These are phyloP conservation scores for Alloascoidea africana DNA, from an alignment of 805 yeast species.

Conservation along the genomic window DNA sequence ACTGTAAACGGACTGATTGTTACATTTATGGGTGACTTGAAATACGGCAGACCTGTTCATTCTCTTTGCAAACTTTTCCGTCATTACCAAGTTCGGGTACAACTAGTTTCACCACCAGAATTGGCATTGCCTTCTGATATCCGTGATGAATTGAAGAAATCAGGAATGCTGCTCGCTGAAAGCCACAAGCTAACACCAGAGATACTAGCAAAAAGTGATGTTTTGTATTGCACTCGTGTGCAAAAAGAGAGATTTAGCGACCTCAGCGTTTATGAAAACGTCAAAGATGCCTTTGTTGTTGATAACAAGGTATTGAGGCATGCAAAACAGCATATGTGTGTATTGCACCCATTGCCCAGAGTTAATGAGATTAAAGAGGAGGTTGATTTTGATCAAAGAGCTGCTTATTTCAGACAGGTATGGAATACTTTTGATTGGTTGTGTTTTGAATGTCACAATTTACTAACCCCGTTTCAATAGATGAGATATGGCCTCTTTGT, in stretches of 20 bases:
- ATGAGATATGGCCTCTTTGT: slow-evolving; percentile 97
- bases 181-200: slow-evolving; percentile 69
- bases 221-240: slow-evolving; percentile 92
- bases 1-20: slow-evolving; percentile 96
- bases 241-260: slow-evolving; percentile 91
- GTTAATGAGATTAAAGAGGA: slow-evolving; percentile 93
- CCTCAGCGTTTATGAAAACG: slow-evolving; percentile 63
- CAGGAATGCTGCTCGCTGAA: slow-evolving; percentile 62
- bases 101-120: slow-evolving; percentile 83
- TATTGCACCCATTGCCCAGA: slow-evolving; percentile 98
- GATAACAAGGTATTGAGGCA: slow-evolving; percentile 82
- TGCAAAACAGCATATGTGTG: slow-evolving; percentile 97
- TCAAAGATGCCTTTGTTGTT: slow-evolving; percentile 83
- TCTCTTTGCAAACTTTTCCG: slow-evolving; percentile 81
- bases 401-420: slow-evolving; percentile 96
- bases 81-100: slow-evolving; percentile 86
- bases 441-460: not conserved
- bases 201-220: slow-evolving; percentile 81
- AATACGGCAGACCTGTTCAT: slow-evolving; percentile 97
- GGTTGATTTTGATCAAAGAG: slow-evolving; percentile 98
- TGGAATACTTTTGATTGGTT: slow-evolving; percentile 2
- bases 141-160: slow-evolving; percentile 44
- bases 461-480: slow-evolving; percentile 8
- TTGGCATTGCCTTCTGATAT: slow-evolving; percentile 69
- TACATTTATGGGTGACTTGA: slow-evolving; percentile 97